Conservation (phyloP, 1,139 yeast species). For the Scheffersomyces lignicola region DNA sequence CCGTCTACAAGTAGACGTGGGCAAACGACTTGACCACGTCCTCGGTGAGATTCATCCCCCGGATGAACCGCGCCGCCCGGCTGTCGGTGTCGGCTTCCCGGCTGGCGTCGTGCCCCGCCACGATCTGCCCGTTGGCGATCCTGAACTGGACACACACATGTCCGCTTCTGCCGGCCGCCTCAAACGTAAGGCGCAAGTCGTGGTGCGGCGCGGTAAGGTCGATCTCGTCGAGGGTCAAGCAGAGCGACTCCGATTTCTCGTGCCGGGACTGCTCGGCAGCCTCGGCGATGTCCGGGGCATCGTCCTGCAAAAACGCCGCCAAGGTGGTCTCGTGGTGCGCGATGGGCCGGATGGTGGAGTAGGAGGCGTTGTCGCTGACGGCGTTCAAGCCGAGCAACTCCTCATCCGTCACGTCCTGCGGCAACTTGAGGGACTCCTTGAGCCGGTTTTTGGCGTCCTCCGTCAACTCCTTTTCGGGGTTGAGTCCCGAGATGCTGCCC, state of each 20-base stretch:
- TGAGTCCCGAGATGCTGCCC: constrained; percentile 5
- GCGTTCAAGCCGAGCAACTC: constrained; percentile 40
- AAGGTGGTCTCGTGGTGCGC: constrained; percentile 19
- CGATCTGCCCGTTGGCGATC: constrained; percentile 33
- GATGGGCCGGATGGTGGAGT: constrained; percentile 21
- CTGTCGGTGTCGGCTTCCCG: constrained; percentile 22
- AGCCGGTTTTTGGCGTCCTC: constrained; percentile 30
- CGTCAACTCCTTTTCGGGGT: constrained; percentile 13
- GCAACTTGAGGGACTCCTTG: constrained; percentile 36
- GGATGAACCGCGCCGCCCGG: constrained; percentile 18
- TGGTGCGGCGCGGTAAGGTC: constrained; percentile 20
- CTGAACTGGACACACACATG: constrained; percentile 20
- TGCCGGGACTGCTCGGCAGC: constrained; percentile 11
- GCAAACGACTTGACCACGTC: constrained; percentile 21
- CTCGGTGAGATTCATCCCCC: constrained; percentile 33
- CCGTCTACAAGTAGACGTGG: constrained; percentile 7
- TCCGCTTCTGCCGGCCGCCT: constrained; percentile 18
- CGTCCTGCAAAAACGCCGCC: constrained; percentile 22
- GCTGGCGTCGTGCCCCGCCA: constrained; percentile 14
- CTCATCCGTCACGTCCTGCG: constrained; percentile 41
- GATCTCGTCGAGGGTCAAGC: constrained; percentile 25
- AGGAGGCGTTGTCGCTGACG: constrained; percentile 20
- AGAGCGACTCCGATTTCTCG: constrained; percentile 13
- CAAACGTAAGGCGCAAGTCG: constrained; percentile 24
- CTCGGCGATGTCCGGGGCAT: constrained; percentile 12